phyloP scores from a whole-genome alignment of 148 eudicot genomes.

The Rhododendron mucronatum region DNA sequence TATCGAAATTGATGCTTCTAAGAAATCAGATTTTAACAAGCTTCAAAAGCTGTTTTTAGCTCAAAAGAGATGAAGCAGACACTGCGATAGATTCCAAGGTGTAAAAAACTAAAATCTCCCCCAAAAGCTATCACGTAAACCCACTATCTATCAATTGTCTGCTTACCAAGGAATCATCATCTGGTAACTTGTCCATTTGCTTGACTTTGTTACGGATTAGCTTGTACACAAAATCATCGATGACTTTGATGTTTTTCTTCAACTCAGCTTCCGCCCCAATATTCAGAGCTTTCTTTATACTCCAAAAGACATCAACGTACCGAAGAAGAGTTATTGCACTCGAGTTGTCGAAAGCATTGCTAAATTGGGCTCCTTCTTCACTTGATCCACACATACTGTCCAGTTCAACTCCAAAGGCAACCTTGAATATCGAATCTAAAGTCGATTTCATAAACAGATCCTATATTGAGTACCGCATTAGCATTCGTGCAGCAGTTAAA shows the following conservation, averaged over 20 bases:
- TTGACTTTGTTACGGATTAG: conserved; percentile 43
- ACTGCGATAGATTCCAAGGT: neutral
- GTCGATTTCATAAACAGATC: conserved; percentile 77
- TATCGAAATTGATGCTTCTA: neutral
- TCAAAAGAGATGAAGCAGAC: neutral
- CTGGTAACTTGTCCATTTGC: conserved; percentile 21
- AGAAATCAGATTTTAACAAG: neutral
- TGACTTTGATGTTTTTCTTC: conserved; percentile 27
- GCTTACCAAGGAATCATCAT: conserved; percentile 33
- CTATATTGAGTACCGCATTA: conserved; percentile 23
- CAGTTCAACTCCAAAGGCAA: conserved; percentile 63
- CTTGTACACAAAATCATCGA: conserved; percentile 49
- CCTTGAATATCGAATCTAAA: conserved; percentile 66
- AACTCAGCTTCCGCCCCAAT: conserved; percentile 52
- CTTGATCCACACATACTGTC: conserved; percentile 59
- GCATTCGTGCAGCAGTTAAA: neutral
- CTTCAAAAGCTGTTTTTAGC: neutral
- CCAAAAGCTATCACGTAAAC: neutral
- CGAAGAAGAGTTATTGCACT: conserved; percentile 40
- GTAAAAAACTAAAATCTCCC: neutral
- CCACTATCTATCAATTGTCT: neutral
- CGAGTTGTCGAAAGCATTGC: conserved; percentile 65
- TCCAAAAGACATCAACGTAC: conserved; percentile 59
- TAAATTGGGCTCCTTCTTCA: conserved; percentile 52
- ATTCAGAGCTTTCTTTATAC: conserved; percentile 52